Evolutionary conservation across 805 yeast genomes (phyloP), one percentile per base, ranked within the genome.

Genomic region (Ogataea polymorpha): DNA sequence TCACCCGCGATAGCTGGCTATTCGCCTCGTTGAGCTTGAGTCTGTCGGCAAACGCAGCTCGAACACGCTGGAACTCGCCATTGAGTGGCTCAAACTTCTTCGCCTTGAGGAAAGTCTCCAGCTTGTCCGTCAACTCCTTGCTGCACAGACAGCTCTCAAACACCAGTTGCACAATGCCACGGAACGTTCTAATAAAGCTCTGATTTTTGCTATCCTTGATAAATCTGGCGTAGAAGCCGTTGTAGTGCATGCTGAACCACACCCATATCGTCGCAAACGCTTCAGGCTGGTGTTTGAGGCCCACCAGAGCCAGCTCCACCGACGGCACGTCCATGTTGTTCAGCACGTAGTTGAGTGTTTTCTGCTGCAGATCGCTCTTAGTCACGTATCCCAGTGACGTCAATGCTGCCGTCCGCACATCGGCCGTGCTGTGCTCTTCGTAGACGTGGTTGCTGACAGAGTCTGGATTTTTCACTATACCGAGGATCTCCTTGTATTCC

Each of bases 401-500:
- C 5, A 82, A 60, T 0, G 86, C 82, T 6, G 72, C 67, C 3
- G 77, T 71, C 55, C 80, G 83, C 20, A 82, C 58, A 13, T 75
- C 75, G 10, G 55, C 49, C 3, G 39, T 39, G 18, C 44, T 37
- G 11, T 45, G 41, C 3, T 44, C 30, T 23, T 53, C 51, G 2
- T 44, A 29, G 5, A 74, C 56, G 45, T 72, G 65, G 9, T 61
- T 62, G 9, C 65, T 63, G 5, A 77, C 70, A 2, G 68, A 68
- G 32, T 71, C 66, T 6, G 80, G 67, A 42, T 70, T 70, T 46
- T 77, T 78, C 10, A 72, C 74, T 14, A 81, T 56, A 23, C 75
- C 77, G 24, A 73, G 60, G 5, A 80, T 61, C 49, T 75, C 80
- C 58, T 82, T 82, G 71, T 80, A 82, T 26, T 77, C 80, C 48